phyloP scores from a whole-genome alignment of 345 rosid genomes.

The Arabidopsis arenosa region DNA sequence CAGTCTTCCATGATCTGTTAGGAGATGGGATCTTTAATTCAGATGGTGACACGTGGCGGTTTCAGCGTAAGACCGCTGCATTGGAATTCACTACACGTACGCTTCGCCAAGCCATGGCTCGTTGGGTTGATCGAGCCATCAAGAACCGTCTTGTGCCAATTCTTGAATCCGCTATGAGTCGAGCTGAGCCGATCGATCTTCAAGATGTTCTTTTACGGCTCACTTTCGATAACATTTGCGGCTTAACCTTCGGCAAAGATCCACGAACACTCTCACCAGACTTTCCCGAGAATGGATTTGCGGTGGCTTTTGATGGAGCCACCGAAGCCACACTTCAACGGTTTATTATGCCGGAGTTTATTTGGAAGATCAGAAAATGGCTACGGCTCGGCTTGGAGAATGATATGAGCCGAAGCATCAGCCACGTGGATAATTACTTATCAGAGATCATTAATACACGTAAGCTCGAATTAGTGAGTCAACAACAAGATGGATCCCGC shows the following conservation, averaged over 20 bases:
- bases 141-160: conserved; percentile 65
- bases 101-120: conserved; percentile 79
- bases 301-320: conserved; percentile 75
- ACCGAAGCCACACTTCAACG: conserved; percentile 77
- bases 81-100: conserved; percentile 77
- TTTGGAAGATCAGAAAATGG: conserved; percentile 73
- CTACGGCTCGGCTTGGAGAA: conserved; percentile 70
- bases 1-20: conserved; percentile 71
- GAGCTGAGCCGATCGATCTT: conserved; percentile 60
- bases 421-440: conserved; percentile 58
- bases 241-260: conserved; percentile 80
- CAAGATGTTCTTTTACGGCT: conserved; percentile 75
- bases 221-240: conserved; percentile 83
- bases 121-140: conserved; percentile 80
- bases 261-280: conserved; percentile 60
- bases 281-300: conserved; percentile 65
- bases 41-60: conserved; percentile 80
- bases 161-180: conserved; percentile 58
- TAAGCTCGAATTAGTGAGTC: conserved; percentile 55
- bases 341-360: conserved; percentile 62
- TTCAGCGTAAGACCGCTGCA: conserved; percentile 89
- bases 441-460: conserved; percentile 68
- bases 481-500: conserved; percentile 47
- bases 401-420: conserved; percentile 61
- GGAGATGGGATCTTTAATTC: conserved; percentile 80